A percentile compares a stretch with the other conserved stretches of the same genome.
These are phyloP conservation scores for Acer yangbiense DNA, from an alignment of 345 rosid genomes.

Conservation along the genomic window DNA sequence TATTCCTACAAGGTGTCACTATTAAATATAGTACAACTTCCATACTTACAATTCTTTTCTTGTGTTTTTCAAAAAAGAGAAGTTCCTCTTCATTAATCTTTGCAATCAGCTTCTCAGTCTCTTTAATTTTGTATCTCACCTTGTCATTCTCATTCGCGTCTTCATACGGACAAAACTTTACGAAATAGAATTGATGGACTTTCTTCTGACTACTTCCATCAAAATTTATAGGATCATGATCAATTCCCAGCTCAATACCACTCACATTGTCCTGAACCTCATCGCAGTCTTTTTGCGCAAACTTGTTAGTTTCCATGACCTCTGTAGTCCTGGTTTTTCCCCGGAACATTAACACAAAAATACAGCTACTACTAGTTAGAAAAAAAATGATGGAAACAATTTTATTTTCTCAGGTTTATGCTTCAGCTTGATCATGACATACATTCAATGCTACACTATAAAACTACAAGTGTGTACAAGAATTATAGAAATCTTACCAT, in stretches of 20 bases:
- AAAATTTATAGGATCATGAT: slow-evolving; percentile 2
- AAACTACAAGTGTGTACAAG: neutral
- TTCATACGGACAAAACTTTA: neutral
- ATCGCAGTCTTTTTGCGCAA: neutral
- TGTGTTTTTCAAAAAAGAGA: neutral
- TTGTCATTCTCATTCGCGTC: neutral
- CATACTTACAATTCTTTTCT: neutral
- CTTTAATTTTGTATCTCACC: neutral
- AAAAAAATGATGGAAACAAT: neutral
- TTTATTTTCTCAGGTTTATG: neutral
- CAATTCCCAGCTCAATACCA: slow-evolving; percentile 2
- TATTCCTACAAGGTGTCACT: too few species aligned
- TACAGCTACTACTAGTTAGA: too few species aligned
- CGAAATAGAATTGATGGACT: neutral
- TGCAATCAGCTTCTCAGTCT: neutral
- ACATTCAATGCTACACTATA: neutral
- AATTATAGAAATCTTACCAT: neutral
- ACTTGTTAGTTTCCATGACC: neutral
- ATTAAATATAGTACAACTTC: too few species aligned
- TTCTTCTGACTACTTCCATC: neutral
- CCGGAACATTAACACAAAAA: neutral
- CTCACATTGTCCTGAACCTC: neutral
- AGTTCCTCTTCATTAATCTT: neutral
- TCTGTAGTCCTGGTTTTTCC: neutral
- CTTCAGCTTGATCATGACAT: neutral